Conservation (phyloP, 2,329 filamentous ascomycete genomes). For the Hypoxylon sp. region DNA sequence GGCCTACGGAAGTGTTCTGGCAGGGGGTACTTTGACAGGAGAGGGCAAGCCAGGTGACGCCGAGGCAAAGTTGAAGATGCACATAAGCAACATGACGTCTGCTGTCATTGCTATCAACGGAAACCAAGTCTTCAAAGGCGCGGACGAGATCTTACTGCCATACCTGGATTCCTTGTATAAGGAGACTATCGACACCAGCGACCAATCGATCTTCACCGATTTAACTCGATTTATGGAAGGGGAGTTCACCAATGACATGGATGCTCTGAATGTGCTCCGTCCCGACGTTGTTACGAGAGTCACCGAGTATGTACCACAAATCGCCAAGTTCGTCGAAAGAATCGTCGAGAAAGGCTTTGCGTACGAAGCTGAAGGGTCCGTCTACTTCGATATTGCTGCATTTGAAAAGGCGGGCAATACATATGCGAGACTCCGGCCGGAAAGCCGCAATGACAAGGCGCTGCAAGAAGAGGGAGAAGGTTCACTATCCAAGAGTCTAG, state of each 20-base stretch:
- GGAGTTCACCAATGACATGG: conserved; percentile 92
- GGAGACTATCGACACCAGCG: conserved; percentile 72
- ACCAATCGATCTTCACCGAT: conserved; percentile 84
- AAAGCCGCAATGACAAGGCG: conserved; percentile 85
- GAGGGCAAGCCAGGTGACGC: conserved; percentile 78
- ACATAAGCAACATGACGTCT: conserved; percentile 75
- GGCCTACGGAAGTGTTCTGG: conserved; percentile 68
- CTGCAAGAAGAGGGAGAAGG: conserved; percentile 92
- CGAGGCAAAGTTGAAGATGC: conserved; percentile 92
- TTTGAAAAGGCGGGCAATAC: conserved; percentile 89
- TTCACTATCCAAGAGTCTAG: conserved; percentile 74
- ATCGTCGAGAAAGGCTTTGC: conserved; percentile 90
- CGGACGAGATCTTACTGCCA: conserved; percentile 80
- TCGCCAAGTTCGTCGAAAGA: conserved; percentile 85
- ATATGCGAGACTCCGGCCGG: conserved; percentile 88
- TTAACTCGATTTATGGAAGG: conserved; percentile 88
- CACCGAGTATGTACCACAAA: conserved; percentile 92
- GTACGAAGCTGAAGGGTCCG: conserved; percentile 85
- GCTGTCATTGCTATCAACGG: conserved; percentile 65
- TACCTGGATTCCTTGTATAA: conserved; percentile 82
- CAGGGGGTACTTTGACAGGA: conserved; percentile 68
- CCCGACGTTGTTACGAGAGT: conserved; percentile 89
- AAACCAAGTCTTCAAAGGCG: conserved; percentile 67
- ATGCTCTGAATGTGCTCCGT: conserved; percentile 84
- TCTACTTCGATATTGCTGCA: conserved; percentile 92